Percentiles rank a stretch among this genome's conserved stretches.
Evolutionary conservation across 805 yeast genomes (phyloP).

Genomic region (Lachancea cidri): DNA sequence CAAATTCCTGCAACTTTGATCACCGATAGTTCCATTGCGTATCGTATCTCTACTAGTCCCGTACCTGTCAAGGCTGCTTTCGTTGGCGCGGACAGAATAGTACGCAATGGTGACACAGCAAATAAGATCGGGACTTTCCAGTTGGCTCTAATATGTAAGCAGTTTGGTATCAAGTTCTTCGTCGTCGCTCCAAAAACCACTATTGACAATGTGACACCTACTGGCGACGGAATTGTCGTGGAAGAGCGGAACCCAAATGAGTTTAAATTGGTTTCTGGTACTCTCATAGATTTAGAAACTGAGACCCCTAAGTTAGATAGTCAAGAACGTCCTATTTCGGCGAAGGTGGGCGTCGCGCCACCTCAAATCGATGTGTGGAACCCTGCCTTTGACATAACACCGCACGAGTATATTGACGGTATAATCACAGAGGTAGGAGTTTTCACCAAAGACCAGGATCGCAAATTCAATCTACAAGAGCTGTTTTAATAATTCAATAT

Average conservation of each 20-base stretch:
- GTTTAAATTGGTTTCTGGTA: constrained; percentile 72
- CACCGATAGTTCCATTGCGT: constrained; percentile 88
- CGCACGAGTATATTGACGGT: constrained; percentile 74
- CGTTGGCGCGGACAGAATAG: constrained; percentile 95
- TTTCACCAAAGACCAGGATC: constrained; percentile 44
- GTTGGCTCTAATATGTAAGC: constrained; percentile 65
- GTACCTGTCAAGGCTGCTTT: constrained; percentile 82
- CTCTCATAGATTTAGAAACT: constrained; percentile 36
- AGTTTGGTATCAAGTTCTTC: constrained; percentile 68
- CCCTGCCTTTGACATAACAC: constrained; percentile 94
- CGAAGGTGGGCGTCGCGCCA: constrained; percentile 76
- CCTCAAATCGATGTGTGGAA: constrained; percentile 87
- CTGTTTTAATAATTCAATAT: constrained; percentile 19
- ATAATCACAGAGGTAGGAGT: constrained; percentile 80
- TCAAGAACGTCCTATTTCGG: constrained; percentile 31
- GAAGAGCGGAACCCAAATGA: constrained; percentile 85
- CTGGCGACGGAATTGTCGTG: constrained; percentile 74
- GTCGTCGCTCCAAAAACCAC: constrained; percentile 97
- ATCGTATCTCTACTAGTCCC: constrained; percentile 45
- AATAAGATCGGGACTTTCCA: constrained; percentile 96
- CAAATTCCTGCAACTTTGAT: constrained; percentile 81
- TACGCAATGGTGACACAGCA: constrained; percentile 90
- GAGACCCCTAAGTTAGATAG: constrained; percentile 23
- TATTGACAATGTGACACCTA: constrained; percentile 58
- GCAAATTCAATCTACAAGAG: constrained; percentile 43